Evolutionary conservation across 257 asterid genomes (phyloP), one percentile per base, ranked within the genome.

Genomic region (Solanum piurae): DNA sequence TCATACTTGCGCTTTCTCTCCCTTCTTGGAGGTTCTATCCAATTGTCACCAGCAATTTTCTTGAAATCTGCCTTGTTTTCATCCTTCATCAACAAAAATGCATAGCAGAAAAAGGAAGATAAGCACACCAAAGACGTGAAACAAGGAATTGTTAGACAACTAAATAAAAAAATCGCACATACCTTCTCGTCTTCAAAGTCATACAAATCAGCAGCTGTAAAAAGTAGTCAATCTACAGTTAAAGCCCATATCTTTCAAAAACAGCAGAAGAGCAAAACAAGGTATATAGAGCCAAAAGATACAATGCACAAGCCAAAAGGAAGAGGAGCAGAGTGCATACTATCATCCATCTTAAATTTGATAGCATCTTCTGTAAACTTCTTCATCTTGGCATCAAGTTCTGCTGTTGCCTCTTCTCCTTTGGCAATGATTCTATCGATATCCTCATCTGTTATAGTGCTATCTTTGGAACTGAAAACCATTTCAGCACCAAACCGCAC

Each of bases 361-460:
- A 97, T 96, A 87, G 99, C 99, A 89, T 97, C 99, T 94, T 97
- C 99, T 1, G 99, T 97, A 87, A 97, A 97, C 89, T 94, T 97
- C 88, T 96, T 97, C 99, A 96, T 97, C 94, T 97, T 97, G 68
- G 99, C 99, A 93, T 96, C 98, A 89, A 97, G 99, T 86, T 94
- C 99, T 88, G 99, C 99, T 44, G 99, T 97, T 79, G 99, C 96
- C 92, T 97, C 99, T 94, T 97, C 99, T 90, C 99, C 99, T 91
- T 96, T 96, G 77, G 99, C 99, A 91, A 97, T 97, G 62, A 97
- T 97, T 84, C 99, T 94, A 88, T 97, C 99, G 66, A 97, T 96
- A 92, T 97, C 99, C 89, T 97, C 99, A 91, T 97, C 99, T 2
- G 99, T 97, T 88, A 97, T 97, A 25, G 99, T 97, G 93, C 99